Conservation (phyloP, 108 stramenopile species). For the Poteriospumella lacustris region DNA sequence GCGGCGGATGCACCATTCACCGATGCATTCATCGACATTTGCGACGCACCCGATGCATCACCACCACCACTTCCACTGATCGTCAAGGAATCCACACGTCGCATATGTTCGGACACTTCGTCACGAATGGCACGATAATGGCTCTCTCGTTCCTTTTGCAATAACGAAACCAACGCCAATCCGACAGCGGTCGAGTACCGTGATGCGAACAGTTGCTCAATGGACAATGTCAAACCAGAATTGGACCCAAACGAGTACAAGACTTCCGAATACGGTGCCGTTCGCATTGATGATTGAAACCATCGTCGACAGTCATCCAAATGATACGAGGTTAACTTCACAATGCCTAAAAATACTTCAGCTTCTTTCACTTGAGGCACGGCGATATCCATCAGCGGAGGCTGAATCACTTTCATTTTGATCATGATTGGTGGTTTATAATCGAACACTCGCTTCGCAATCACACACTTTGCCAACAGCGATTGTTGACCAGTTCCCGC, state of each 20-base stretch:
- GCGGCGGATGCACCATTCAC: neutral
- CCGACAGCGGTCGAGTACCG: neutral
- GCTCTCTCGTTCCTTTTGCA: neutral
- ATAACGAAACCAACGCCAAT: neutral
- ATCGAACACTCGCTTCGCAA: neutral
- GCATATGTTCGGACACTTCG: neutral
- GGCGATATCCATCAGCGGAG: neutral
- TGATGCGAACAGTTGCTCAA: slow-evolving; percentile 24
- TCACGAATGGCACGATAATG: neutral
- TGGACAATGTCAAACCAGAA: neutral
- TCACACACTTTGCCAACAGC: neutral
- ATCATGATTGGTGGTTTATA: neutral
- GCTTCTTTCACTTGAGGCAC: neutral
- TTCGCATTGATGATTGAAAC: neutral
- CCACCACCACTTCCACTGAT: neutral
- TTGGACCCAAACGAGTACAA: slow-evolving; percentile 17
- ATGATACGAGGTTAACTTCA: neutral
- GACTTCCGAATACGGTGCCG: neutral
- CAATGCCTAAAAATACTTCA: slow-evolving; percentile 4
- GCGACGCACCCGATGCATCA: too few species aligned
- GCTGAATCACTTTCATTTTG: neutral
- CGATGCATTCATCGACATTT: neutral
- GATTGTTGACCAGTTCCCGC: neutral
- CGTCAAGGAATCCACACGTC: neutral
- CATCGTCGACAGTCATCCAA: neutral